Percentiles rank a stretch among this genome's conserved stretches.
Evolutionary conservation across 352 stramenopile species (phyloP).

Genomic region (Phytopythium boreale): DNA sequence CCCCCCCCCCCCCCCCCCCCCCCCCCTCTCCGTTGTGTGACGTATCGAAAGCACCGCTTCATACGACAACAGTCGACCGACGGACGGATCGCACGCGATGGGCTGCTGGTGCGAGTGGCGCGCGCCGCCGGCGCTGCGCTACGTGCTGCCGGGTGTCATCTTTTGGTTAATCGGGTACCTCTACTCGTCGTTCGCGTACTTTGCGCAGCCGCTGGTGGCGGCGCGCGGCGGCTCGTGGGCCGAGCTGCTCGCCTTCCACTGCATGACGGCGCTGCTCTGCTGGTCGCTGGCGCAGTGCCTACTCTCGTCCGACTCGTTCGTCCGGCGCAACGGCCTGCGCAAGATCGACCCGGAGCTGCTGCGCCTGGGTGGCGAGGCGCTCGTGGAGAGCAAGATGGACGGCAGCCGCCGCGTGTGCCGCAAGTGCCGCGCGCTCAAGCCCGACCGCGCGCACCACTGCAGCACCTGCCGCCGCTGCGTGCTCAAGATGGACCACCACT

Average conservation of each 20-base stretch:
- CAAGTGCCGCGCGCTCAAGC: conserved; percentile 74
- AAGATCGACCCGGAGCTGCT: conserved; percentile 17
- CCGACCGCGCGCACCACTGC: conserved; percentile 82
- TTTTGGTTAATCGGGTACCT: conserved; percentile 54
- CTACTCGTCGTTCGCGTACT: conserved; percentile 56
- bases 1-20: too few species aligned
- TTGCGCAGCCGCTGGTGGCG: conserved; percentile 49
- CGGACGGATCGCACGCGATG: conserved; percentile 24
- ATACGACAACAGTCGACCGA: background rate
- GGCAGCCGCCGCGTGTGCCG: conserved; percentile 63
- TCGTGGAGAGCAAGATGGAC: conserved; percentile 72
- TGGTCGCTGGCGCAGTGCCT: conserved; percentile 56
- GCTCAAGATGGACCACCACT: conserved; percentile 89
- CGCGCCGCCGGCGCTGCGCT: conserved; percentile 46
- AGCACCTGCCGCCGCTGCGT: conserved; percentile 73
- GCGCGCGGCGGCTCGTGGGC: conserved; percentile 16
- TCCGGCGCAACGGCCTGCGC: conserved; percentile 23
- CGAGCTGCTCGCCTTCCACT: conserved; percentile 57
- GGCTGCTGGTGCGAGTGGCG: conserved; percentile 69
- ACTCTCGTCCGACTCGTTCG: conserved; percentile 55
- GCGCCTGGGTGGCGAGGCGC: conserved; percentile 6
- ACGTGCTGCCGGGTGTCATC: conserved; percentile 50
- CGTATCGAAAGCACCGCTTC: too few species aligned
- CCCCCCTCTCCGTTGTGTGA: too few species aligned
- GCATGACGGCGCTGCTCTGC: conserved; percentile 49